Evolutionary conservation across 106 monocot species (phyloP), one percentile per base, ranked within the genome.

Genomic region (Phalaenopsis equestris): DNA sequence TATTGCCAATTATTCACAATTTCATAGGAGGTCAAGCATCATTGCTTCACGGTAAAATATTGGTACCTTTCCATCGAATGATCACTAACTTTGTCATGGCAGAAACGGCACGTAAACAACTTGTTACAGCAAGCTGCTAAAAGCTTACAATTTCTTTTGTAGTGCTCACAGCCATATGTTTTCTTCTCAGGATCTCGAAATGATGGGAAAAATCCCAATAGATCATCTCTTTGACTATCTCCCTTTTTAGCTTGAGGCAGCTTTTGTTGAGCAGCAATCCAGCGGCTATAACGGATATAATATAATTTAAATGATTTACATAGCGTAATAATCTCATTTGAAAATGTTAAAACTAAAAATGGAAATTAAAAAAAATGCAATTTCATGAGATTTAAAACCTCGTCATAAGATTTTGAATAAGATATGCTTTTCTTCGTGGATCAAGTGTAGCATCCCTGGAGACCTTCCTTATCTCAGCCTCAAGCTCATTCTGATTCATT

Each of bases 231-330:
- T 41, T 83, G 79, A 49, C 45, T 72, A 42, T 42, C 70, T 41
- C 88, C 86, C 17, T 81, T 77, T 43, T 81, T 83, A 83, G 84
- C 80, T 41, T 93, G 86, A 80, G 88, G 89, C 55, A 87, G 84
- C 80, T 99, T 99, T 58, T 99, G 99, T 73, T 99, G 95, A 70
- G 99, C 90, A 80, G 99, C 99, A 84, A 99, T 95, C 99, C 99
- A 99, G 14, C 93, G 91, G 77, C 99, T 99, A 81, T 43, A 74
- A 43, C 6, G 42, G 19, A 45, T 1, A 36, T 37, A 41, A 24
- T 64, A 21, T 72, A 19, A 68, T 52, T 52, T 72, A 3, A 41
- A 74, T 43, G 24, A 45, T 56, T 15, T 36, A 49, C 61, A 80
- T 30, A 57, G 75, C 3, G 7, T 41, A 9, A 67, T 45, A 41